phyloP scores from a whole-genome alignment of 2,329 filamentous ascomycete species.

The Alternaria conjuncta region DNA sequence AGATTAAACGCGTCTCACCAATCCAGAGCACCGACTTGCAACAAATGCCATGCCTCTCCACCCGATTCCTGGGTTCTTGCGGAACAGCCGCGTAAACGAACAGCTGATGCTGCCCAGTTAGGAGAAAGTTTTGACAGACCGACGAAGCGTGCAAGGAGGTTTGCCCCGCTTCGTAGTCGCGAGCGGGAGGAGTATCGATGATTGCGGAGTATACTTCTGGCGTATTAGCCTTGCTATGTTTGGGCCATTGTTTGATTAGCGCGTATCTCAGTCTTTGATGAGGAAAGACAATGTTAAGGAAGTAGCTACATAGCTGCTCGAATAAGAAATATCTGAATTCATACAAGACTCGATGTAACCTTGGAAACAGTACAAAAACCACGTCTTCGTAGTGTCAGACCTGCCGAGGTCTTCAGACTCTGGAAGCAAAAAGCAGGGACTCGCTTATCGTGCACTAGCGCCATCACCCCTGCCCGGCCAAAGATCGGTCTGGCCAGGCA shows the following conservation, averaged over 20 bases:
- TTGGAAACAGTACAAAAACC: no score
- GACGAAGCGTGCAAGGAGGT: not conserved
- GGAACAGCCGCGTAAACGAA: not conserved
- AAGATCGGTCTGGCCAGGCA: not conserved
- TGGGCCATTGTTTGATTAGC: not conserved
- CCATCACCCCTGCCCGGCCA: not conserved
- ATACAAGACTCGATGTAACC: no score
- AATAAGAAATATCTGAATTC: no score
- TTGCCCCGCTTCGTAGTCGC: not conserved
- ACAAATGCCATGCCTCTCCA: no score
- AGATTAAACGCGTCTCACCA: no score
- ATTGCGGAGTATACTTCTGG: not conserved
- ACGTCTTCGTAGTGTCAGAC: not conserved
- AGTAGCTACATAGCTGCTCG: no score
- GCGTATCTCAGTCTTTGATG: not conserved
- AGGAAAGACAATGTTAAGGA: not conserved
- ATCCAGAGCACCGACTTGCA: no score
- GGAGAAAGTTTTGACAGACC: not conserved
- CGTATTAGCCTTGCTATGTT: not conserved
- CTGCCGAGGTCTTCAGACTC: not conserved
- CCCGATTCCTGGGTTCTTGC: not conserved
- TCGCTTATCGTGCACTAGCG: not conserved
- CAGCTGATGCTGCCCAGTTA: not conserved
- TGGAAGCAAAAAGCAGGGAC: not conserved
- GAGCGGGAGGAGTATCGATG: no score